Evolutionary conservation across 306 rosid genomes (phyloP).

Genomic region (Dalbergia oliveri): DNA sequence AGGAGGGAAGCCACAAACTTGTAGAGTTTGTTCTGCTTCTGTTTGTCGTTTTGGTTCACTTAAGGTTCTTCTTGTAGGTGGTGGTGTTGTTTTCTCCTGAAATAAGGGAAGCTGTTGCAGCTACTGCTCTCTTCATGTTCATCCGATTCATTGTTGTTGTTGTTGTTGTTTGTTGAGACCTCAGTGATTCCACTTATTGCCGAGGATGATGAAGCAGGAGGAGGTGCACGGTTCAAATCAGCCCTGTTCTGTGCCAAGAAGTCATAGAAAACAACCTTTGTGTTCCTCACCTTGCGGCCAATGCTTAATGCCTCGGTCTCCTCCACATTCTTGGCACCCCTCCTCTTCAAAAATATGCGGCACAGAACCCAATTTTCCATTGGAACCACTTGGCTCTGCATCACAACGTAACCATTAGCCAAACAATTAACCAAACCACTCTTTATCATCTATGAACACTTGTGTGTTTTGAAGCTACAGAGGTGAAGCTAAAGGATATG

Average conservation of each 20-base stretch:
- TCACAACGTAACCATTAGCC: not conserved
- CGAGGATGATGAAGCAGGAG: conserved; percentile 60
- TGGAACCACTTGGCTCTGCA: conserved; percentile 52
- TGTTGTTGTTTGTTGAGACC: conserved; percentile 47
- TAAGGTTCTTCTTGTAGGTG: conserved; percentile 17
- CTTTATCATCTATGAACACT: too few relatives aligned
- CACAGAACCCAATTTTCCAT: conserved; percentile 87
- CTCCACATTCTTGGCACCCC: conserved; percentile 60
- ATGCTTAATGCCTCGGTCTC: conserved; percentile 38
- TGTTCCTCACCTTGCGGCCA: conserved; percentile 13
- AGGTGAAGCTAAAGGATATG: too few relatives aligned
- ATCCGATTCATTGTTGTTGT: conserved; percentile 56
- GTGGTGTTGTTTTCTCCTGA: conserved; percentile 47
- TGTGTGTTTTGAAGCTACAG: too few relatives aligned
- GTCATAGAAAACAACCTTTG: conserved; percentile 78
- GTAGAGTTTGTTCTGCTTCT: too few relatives aligned
- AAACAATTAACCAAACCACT: too few relatives aligned
- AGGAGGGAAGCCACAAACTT: too few relatives aligned
- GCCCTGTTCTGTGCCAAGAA: conserved; percentile 68
- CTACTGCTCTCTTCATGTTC: conserved; percentile 86
- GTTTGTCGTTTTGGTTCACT: not conserved
- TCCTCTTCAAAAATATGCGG: conserved; percentile 91
- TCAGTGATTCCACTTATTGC: conserved; percentile 81
- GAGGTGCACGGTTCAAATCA: conserved; percentile 53
- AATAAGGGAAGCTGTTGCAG: conserved; percentile 62